These are phyloP conservation scores for Aspergillus luchuensis DNA, from an alignment of 2,329 filamentous ascomycete species.

Conservation along the genomic window DNA sequence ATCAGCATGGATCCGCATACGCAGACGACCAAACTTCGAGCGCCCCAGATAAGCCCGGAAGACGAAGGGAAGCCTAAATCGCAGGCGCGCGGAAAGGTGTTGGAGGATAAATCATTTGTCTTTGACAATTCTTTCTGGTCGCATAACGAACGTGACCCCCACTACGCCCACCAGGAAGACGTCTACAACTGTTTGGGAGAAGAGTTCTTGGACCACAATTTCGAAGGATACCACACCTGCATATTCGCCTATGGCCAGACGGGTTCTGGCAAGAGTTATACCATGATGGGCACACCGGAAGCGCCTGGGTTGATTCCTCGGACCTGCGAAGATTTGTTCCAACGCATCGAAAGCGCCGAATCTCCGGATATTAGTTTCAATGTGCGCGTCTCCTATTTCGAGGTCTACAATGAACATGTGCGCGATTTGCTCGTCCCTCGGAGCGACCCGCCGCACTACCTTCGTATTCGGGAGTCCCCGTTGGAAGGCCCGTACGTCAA, in stretches of 20 bases:
- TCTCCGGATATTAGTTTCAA: slow-evolving; percentile 93
- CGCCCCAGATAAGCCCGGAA: slow-evolving; percentile 60
- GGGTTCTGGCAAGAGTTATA: slow-evolving; percentile 96
- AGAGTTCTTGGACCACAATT: slow-evolving; percentile 98
- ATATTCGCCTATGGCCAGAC: slow-evolving; percentile 99
- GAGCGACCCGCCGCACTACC: slow-evolving; percentile 80
- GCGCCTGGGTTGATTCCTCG: slow-evolving; percentile 90
- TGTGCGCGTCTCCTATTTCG: slow-evolving; percentile 96
- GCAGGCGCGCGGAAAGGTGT: slow-evolving; percentile 67
- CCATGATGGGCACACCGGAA: slow-evolving; percentile 88
- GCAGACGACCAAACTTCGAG: slow-evolving; percentile 78
- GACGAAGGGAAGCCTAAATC: slow-evolving; percentile 58
- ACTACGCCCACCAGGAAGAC: slow-evolving; percentile 90
- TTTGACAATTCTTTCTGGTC: slow-evolving; percentile 99
- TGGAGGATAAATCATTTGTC: slow-evolving; percentile 88
- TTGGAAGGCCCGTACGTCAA: slow-evolving; percentile 96
- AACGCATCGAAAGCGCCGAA: slow-evolving; percentile 83
- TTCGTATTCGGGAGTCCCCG: slow-evolving; percentile 95
- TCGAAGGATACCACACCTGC: slow-evolving; percentile 98
- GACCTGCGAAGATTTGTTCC: slow-evolving; percentile 93
- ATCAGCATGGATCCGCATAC: slow-evolving; percentile 88
- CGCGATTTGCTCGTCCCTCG: slow-evolving; percentile 85
- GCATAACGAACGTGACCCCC: slow-evolving; percentile 72
- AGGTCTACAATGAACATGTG: slow-evolving; percentile 99
- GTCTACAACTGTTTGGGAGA: slow-evolving; percentile 93